Evolutionary conservation across 2,329 filamentous ascomycete species (phyloP), one percentile per base, ranked within the genome.

Genomic region (Beauveria sp.): DNA sequence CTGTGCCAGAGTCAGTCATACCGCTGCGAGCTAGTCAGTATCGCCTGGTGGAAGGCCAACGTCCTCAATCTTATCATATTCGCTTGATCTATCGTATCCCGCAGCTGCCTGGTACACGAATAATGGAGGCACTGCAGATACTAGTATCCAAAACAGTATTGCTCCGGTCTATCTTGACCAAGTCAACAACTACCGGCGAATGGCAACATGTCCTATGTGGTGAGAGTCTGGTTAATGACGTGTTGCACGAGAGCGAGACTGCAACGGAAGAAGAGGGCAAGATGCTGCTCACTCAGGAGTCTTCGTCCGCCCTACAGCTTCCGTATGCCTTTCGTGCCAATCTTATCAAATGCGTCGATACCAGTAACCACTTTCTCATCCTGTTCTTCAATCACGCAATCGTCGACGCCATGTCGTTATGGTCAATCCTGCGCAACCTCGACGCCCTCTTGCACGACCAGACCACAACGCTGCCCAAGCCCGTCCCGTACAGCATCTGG

Each of bases 361-460:
- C 63, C 1, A 62, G 52, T 1, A 61, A 64, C 7, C 54, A 59
- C 5, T 68, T 69, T 53, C 63, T 76, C 14, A 61, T 64, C 20
- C 62, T 73, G 50, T 72, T 68, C 0, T 73, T 72, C 55, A 75
- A 70, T 59, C 74, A 76, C 63, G 73, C 72, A 47, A 64, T 72
- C 43, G 67, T 74, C 28, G 74, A 76, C 62, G 73, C 71, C 16
- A 49, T 75, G 50, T 72, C 69, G 1, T 64, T 75, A 8, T 65
- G 70, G 14, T 66, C 71, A 4, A 73, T 69, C 67, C 68, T 73
- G 40, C 67, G 69, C 45, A 71, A 75, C 50, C 66, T 76, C 2
- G 70, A 73, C 58, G 67, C 65, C 4, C 66, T 70, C 40, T 68
- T 76, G 6, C 57, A 64, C 38, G 62, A 70, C 43, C 46, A 9